Evolutionary conservation across 441 rosid genomes (phyloP).

Genomic region (Monsonia emarginata): DNA sequence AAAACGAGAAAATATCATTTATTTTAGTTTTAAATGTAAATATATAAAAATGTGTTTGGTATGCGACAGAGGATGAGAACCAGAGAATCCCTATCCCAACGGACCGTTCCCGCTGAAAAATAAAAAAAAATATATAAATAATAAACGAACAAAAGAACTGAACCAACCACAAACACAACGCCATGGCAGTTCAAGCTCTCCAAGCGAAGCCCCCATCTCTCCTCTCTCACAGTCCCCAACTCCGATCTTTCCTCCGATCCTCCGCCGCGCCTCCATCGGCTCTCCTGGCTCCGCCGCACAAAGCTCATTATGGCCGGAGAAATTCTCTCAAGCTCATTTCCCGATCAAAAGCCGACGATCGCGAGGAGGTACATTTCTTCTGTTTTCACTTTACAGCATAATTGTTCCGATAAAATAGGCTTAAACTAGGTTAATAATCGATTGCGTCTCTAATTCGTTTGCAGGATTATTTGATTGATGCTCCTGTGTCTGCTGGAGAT

Average conservation of each 20-base stretch:
- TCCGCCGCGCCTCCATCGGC: conserved; percentile 18
- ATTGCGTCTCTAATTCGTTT: not conserved
- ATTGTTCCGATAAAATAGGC: not conserved
- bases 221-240: conserved; percentile 16
- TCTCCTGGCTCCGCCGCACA: conserved; percentile 2
- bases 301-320: conserved; percentile 16
- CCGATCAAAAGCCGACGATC: conserved; percentile 30
- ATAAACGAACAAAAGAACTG: too few relatives aligned
- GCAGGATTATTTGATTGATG: conserved; percentile 80
- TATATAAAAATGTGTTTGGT: not conserved
- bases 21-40: too few relatives aligned
- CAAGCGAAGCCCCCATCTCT: conserved; percentile 12
- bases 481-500: conserved; percentile 75
- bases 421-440: not conserved
- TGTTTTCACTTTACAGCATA: too few relatives aligned
- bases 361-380: conserved; percentile 29
- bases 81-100: conserved; percentile 24
- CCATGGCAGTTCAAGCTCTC: conserved; percentile 30
- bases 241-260: conserved; percentile 17
- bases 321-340: conserved; percentile 28
- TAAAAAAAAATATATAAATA: not conserved
- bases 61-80: conserved; percentile 9
- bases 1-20: too few relatives aligned
- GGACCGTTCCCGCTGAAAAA: not conserved
- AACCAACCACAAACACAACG: not conserved